Conservation (phyloP, 768 basidiomycete species). For the Podaxis mareebaensis region DNA sequence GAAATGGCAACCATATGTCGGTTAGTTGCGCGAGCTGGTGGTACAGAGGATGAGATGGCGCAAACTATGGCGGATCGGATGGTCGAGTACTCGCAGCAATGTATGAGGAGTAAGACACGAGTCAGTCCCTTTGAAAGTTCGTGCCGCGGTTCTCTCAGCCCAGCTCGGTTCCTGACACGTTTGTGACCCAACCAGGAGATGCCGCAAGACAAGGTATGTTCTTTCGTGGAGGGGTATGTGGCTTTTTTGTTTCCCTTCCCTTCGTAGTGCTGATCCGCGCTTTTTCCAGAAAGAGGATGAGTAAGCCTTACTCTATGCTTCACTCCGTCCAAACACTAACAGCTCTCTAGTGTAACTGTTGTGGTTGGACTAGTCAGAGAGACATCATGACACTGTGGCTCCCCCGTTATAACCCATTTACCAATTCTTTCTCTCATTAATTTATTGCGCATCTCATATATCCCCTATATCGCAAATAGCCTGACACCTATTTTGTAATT, state of each 20-base stretch:
- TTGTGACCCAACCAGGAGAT: slow-evolving; percentile 41
- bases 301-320: slow-evolving; percentile 44
- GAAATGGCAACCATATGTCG: slow-evolving; percentile 74
- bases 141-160: slow-evolving; percentile 23
- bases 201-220: slow-evolving; percentile 65
- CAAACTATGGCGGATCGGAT: slow-evolving; percentile 74
- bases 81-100: slow-evolving; percentile 65
- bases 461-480: slow-evolving; percentile 17
- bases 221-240: slow-evolving; percentile 74
- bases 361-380: slow-evolving; percentile 70
- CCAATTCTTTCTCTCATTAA: not conserved
- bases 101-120: slow-evolving; percentile 67
- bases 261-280: slow-evolving; percentile 15
- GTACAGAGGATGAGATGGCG: slow-evolving; percentile 59
- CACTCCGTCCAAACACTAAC: slow-evolving; percentile 19
- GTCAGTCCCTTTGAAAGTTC: slow-evolving; percentile 76
- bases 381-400: slow-evolving; percentile 36
- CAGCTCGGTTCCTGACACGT: not conserved
- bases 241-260: slow-evolving; percentile 7
- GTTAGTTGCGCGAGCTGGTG: slow-evolving; percentile 56
- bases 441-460: slow-evolving; percentile 18
- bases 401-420: not conserved
- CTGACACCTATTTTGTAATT: slow-evolving; percentile 15
- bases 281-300: slow-evolving; percentile 72
- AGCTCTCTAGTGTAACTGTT: slow-evolving; percentile 60